A percentile compares a stretch with the other conserved stretches of the same genome.
These are phyloP conservation scores for Pichia sp. DNA, from an alignment of 1,139 yeast genomes.

Conservation along the genomic window DNA sequence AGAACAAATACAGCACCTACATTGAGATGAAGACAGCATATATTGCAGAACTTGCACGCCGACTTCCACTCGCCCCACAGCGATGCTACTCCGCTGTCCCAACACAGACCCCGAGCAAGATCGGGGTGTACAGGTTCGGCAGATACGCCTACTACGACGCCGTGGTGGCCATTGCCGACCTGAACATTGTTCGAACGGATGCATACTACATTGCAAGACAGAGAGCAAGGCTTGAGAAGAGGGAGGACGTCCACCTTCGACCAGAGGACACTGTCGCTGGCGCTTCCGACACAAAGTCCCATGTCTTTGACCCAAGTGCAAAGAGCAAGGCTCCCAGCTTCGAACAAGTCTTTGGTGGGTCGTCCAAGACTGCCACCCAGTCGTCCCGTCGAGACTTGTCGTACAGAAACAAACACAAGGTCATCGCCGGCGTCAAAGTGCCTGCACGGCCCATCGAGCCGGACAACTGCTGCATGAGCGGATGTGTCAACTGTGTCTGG, in stretches of 20 bases:
- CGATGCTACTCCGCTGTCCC: neutral
- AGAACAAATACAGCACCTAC: too few species aligned
- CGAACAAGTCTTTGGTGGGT: slow-evolving; percentile 31
- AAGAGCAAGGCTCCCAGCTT: slow-evolving; percentile 20
- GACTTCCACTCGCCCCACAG: neutral
- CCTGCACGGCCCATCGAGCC: slow-evolving; percentile 85
- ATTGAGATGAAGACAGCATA: neutral
- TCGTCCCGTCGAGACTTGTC: slow-evolving; percentile 34
- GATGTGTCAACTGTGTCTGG: slow-evolving; percentile 97
- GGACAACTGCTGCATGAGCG: slow-evolving; percentile 96
- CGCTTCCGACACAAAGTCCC: neutral
- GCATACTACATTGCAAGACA: slow-evolving; percentile 17
- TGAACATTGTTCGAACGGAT: slow-evolving; percentile 17
- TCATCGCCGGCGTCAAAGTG: slow-evolving; percentile 68
- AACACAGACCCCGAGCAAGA: neutral
- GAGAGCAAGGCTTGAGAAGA: neutral
- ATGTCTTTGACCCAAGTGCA: slow-evolving; percentile 26
- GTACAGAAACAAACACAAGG: slow-evolving; percentile 24
- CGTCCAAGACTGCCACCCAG: slow-evolving; percentile 28
- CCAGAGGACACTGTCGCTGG: neutral
- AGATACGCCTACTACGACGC: slow-evolving; percentile 17
- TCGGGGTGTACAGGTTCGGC: slow-evolving; percentile 3
- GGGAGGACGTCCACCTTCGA: neutral
- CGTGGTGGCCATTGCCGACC: slow-evolving; percentile 9
- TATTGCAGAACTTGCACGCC: too few species aligned